Evolutionary conservation across 2,329 filamentous ascomycete genomes (phyloP).

Genomic region (Talaromyces sp.): DNA sequence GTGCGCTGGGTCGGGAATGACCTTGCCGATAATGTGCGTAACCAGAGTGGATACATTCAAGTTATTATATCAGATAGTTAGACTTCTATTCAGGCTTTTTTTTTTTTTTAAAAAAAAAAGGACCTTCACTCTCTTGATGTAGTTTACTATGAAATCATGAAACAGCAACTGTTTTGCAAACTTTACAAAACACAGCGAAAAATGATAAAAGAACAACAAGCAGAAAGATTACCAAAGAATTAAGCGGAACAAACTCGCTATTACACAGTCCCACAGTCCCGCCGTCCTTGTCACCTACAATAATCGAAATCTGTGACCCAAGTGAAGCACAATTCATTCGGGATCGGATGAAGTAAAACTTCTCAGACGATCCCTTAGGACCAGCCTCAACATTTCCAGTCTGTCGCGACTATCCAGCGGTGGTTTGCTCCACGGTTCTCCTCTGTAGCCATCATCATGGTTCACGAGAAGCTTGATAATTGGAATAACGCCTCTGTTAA

Average conservation of each 20-base stretch:
- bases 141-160: background rate
- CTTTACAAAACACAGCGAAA: background rate
- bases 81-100: too few species aligned
- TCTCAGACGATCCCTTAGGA: background rate
- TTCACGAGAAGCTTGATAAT: background rate
- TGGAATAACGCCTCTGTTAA: background rate
- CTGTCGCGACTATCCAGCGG: background rate
- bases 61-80: too few species aligned
- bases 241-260: background rate
- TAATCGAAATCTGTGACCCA: background rate
- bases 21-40: too few species aligned
- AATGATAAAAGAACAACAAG: background rate
- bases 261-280: too few species aligned
- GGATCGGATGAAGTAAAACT: background rate
- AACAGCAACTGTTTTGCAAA: background rate
- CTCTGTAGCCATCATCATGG: background rate
- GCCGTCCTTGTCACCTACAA: background rate
- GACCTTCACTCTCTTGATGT: too few species aligned
- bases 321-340: background rate
- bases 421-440: background rate
- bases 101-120: too few species aligned
- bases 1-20: too few species aligned
- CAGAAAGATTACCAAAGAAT: background rate
- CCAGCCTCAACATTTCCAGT: background rate
- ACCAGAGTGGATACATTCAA: too few species aligned